A percentile compares a stretch with the other conserved stretches of the same genome.
Evolutionary conservation across 176 grass and related monocot genomes (phyloP).

Genomic region (Musa itinerans): DNA sequence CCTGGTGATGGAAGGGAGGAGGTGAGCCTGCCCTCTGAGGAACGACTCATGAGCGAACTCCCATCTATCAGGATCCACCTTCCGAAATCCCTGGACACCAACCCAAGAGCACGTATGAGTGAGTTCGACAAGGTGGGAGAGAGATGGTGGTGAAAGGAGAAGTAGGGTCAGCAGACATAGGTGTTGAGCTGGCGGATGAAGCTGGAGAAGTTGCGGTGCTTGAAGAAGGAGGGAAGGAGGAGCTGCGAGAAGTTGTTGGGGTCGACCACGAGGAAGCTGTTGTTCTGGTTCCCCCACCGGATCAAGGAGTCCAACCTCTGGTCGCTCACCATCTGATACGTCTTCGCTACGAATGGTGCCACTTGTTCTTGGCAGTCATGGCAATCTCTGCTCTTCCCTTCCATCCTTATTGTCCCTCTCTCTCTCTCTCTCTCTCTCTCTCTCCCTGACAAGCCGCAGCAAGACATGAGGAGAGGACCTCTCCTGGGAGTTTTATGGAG

Average conservation of each 20-base stretch:
- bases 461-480: too few species aligned
- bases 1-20: constrained; percentile 36
- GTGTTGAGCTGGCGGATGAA: constrained; percentile 32
- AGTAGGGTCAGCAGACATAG: neutral
- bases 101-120: too few species aligned
- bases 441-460: too few species aligned
- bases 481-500: too few species aligned
- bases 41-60: constrained; percentile 73
- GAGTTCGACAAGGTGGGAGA: too few species aligned
- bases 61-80: constrained; percentile 66
- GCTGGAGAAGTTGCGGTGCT: constrained; percentile 32
- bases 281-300: constrained; percentile 40
- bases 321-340: constrained; percentile 78
- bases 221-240: constrained; percentile 57
- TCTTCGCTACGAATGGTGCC: constrained; percentile 63
- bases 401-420: neutral
- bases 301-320: constrained; percentile 41
- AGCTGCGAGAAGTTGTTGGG: constrained; percentile 45
- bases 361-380: constrained; percentile 4
- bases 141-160: neutral
- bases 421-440: too few species aligned
- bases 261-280: constrained; percentile 63
- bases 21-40: constrained; percentile 50
- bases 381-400: neutral
- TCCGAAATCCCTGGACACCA: constrained; percentile 44